These are phyloP conservation scores for Closterium sp. DNA, from an alignment of 139 green algal species.

Conservation along the genomic window DNA sequence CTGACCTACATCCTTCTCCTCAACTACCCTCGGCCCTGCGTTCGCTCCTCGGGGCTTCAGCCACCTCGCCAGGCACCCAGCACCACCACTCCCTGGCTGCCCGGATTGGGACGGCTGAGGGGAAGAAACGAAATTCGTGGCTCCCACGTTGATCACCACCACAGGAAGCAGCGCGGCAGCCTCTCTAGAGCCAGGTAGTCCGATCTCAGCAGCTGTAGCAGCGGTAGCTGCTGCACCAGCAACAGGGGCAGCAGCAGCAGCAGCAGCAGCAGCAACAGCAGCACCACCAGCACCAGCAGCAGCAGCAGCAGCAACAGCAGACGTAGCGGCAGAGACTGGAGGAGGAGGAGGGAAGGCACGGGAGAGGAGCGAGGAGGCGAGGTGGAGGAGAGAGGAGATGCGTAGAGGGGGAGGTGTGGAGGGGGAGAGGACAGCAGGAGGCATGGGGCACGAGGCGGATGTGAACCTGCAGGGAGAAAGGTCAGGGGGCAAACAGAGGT, in stretches of 20 bases:
- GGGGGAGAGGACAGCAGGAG: background rate
- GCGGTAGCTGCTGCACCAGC: background rate
- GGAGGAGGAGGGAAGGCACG: background rate
- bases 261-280: background rate
- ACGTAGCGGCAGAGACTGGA: too few species aligned
- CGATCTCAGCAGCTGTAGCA: background rate
- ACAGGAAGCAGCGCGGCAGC: background rate
- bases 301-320: background rate
- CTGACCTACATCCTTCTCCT: too few species aligned
- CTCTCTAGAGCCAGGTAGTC: too few species aligned
- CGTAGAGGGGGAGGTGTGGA: background rate
- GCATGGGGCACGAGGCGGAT: slow-evolving; percentile 23
- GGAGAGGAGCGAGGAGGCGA: background rate
- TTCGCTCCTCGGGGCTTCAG: too few species aligned
- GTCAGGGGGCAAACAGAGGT: too few species aligned
- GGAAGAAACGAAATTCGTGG: slow-evolving; percentile 12
- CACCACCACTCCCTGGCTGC: background rate
- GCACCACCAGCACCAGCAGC: background rate
- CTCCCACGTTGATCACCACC: slow-evolving; percentile 19
- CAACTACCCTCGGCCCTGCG: too few species aligned
- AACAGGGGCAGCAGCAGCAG: background rate
- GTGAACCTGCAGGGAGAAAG: slow-evolving; percentile 15
- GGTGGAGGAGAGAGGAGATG: background rate
- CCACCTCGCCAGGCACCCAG: background rate
- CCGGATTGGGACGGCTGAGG: background rate